These are phyloP conservation scores for Nakazawaea pomicola DNA, from an alignment of 805 yeast genomes.

Conservation along the genomic window DNA sequence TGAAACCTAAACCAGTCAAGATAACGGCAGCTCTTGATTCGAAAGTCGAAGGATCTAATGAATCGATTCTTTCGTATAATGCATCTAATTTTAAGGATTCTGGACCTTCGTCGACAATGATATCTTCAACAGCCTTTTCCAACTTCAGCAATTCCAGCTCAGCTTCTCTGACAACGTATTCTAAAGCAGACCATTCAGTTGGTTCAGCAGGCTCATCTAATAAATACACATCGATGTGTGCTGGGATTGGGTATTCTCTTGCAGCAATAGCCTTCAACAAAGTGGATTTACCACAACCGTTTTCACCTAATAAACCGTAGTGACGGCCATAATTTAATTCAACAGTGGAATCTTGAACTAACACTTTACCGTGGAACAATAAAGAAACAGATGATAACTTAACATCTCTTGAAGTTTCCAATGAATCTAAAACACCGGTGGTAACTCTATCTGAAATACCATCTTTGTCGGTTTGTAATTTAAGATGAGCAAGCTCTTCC, in stretches of 20 bases:
- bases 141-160: constrained; percentile 86
- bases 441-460: constrained; percentile 96
- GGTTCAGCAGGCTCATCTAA: constrained; percentile 98
- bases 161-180: constrained; percentile 96
- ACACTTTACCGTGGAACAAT: constrained; percentile 95
- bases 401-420: constrained; percentile 88
- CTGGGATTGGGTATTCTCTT: constrained; percentile 94
- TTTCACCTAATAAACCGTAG: constrained; percentile 96
- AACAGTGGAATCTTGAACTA: constrained; percentile 84
- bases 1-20: constrained; percentile 96
- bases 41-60: constrained; percentile 92
- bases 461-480: constrained; percentile 88
- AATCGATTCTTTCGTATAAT: constrained; percentile 91
- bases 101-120: constrained; percentile 89
- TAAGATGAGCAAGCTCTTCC: constrained; percentile 76
- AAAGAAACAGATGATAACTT: constrained; percentile 86
- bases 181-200: constrained; percentile 85
- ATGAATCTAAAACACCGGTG: constrained; percentile 91
- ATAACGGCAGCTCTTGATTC: constrained; percentile 96
- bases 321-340: constrained; percentile 97
- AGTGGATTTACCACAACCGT: constrained; percentile 98
- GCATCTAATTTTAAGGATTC: constrained; percentile 83
- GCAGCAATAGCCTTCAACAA: constrained; percentile 91
- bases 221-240: constrained; percentile 82
- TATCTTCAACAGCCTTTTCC: constrained; percentile 87